A percentile compares a stretch with the other conserved stretches of the same genome.
Conservation (phyloP, 2,329 filamentous ascomycete species). For the Reticulascus tulasneorum region DNA sequence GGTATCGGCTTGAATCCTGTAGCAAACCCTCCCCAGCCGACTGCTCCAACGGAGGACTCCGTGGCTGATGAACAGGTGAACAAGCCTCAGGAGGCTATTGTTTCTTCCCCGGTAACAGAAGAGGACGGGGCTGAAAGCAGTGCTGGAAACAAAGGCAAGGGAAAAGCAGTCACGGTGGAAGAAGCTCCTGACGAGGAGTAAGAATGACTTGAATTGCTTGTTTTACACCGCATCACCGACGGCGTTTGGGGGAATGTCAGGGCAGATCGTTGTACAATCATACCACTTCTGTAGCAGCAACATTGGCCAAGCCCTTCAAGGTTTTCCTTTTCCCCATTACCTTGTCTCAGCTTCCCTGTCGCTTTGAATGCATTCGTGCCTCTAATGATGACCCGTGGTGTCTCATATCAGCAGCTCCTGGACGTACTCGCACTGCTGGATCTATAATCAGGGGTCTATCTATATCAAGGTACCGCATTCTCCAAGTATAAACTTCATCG, state of each 20-base stretch:
- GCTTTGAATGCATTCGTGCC: too few relatives aligned
- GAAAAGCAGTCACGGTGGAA: constrained; percentile 42
- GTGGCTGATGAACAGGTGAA: constrained; percentile 5
- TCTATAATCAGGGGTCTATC: too few relatives aligned
- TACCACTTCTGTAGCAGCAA: constrained; percentile 11
- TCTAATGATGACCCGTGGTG: too few relatives aligned
- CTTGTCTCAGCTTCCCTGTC: background rate
- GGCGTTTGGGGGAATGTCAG: constrained; percentile 8
- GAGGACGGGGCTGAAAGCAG: background rate
- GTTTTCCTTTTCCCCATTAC: background rate
- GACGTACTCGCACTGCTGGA: too few relatives aligned
- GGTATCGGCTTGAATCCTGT: constrained; percentile 13
- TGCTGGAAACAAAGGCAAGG: constrained; percentile 42
- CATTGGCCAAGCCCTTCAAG: constrained; percentile 7
- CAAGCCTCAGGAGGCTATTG: constrained; percentile 5
- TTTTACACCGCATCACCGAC: constrained; percentile 1
- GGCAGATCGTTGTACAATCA: constrained; percentile 12
- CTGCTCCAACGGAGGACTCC: constrained; percentile 5
- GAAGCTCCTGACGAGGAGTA: constrained; percentile 36
- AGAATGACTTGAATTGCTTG: constrained; percentile 1
- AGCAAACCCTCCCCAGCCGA: constrained; percentile 3
- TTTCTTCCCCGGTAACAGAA: background rate
- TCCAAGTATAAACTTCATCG: too few relatives aligned
- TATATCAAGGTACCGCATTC: too few relatives aligned
- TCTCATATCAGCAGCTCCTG: too few relatives aligned